A percentile compares a stretch with the other conserved stretches of the same genome.
These are phyloP conservation scores for Aspergillus amoenus DNA, from an alignment of 2,329 filamentous ascomycete species.

Conservation along the genomic window DNA sequence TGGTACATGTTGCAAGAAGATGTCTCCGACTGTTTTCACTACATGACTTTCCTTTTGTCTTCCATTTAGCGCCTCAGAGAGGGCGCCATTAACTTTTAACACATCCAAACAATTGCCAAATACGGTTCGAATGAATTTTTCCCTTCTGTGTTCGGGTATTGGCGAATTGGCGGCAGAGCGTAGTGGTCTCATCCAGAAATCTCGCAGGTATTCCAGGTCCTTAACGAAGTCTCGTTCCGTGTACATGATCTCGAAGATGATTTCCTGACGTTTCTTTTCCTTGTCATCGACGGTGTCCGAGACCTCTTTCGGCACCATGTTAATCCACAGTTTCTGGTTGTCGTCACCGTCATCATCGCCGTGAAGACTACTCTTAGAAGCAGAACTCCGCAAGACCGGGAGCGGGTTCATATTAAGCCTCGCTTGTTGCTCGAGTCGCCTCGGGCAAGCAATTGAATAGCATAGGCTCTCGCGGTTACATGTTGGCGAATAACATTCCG, in stretches of 20 bases:
- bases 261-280: slow-evolving; percentile 96
- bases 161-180: slow-evolving; percentile 75
- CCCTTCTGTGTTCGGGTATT: slow-evolving; percentile 81
- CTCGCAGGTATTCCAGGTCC: slow-evolving; percentile 92
- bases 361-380: slow-evolving; percentile 70
- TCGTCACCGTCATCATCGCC: slow-evolving; percentile 81
- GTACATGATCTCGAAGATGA: slow-evolving; percentile 98
- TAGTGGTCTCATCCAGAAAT: slow-evolving; percentile 97
- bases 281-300: slow-evolving; percentile 84
- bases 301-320: slow-evolving; percentile 92
- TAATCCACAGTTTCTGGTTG: slow-evolving; percentile 99
- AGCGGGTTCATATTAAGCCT: slow-evolving; percentile 90
- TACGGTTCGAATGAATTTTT: slow-evolving; percentile 88
- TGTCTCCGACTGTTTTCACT: slow-evolving; percentile 85
- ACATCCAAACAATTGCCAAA: slow-evolving; percentile 97
- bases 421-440: slow-evolving; percentile 91
- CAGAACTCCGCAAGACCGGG: slow-evolving; percentile 74
- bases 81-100: slow-evolving; percentile 82
- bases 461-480: slow-evolving; percentile 94
- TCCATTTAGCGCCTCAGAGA: slow-evolving; percentile 84
- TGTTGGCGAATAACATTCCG: slow-evolving; percentile 96
- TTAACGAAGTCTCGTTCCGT: slow-evolving; percentile 99
- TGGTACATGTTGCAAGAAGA: slow-evolving; percentile 88
- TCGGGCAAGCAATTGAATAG: slow-evolving; percentile 95
- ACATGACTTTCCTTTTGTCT: slow-evolving; percentile 88